Base-by-base conservation (phyloP, 2,329 filamentous ascomycete species). In the Myotisia sp. region DNA sequence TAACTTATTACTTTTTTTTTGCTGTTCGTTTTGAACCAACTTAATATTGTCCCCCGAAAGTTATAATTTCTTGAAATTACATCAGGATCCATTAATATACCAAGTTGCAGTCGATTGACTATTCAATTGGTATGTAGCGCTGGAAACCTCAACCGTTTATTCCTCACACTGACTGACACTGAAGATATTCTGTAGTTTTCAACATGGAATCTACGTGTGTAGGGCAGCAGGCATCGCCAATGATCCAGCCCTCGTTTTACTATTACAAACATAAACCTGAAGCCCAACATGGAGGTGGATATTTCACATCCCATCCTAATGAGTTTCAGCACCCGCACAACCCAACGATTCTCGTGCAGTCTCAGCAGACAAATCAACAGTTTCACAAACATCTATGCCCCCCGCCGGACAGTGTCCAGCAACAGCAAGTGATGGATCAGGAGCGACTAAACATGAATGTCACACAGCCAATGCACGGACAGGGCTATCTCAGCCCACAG, bases 191-290 rank as follows among this genome's bases (percentile, higher is more conserved):
- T n/a, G n/a, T n/a, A n/a, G n/a, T 16, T 17, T 18, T 26, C 31
- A 16, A 21, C 16, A 34, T 34, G 31, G 31, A 34, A 34, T 26
- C 38, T 36, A 34, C 18, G 40, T 37, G 29, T 33, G 16, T 29
- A 37, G 10, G 34, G 8, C 35, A 41, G 17, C 27, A 35, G 30
- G 32, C 31, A 16, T 20, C 34, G n/a, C 16, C 18, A 20, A 19
- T 28, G 4, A 28, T 30, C 33, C 39, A 41, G 29, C 33, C 39
- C 12, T 35, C 40, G 26, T 42, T 42, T 67, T 86, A 81, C 70
- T 90, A 86, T 68, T 92, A 87, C 66, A 78, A 74, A 50, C 75
- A 79, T 45, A 81, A 90, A 47, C 69, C 77, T 44, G 76, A 73
- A 56, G 66, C 74, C 42, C 79, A 85, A 54, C 70, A 70, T 50